phyloP scores from a whole-genome alignment of 2,329 filamentous ascomycete genomes.

The Aspergillus ochraceoroseus region DNA sequence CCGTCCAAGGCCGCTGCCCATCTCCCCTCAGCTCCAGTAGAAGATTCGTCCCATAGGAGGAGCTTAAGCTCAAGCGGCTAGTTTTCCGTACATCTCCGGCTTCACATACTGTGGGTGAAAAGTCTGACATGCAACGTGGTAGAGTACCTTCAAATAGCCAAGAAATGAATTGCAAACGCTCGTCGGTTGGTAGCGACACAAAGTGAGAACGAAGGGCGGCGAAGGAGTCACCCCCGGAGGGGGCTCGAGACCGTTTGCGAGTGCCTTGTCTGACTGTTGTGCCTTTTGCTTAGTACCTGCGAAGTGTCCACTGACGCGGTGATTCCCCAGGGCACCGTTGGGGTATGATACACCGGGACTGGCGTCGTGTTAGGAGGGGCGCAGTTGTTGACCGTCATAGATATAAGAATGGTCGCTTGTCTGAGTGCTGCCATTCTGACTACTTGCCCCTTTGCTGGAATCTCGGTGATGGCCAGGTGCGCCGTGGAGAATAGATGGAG shows the following conservation, averaged over 20 bases:
- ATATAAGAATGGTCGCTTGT: slow-evolving; percentile 11
- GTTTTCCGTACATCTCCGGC: background rate
- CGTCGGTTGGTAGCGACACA: slow-evolving; percentile 7
- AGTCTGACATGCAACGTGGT: slow-evolving; percentile 1
- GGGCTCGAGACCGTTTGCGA: slow-evolving; percentile 7
- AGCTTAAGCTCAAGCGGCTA: slow-evolving; percentile 2
- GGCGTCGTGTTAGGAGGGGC: slow-evolving; percentile 5
- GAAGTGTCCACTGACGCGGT: slow-evolving; percentile 1
- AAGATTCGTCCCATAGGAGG: slow-evolving; percentile 7
- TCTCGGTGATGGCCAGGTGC: slow-evolving; percentile 8
- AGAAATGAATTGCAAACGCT: slow-evolving; percentile 12
- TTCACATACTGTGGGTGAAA: slow-evolving; percentile 1
- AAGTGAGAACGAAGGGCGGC: slow-evolving; percentile 12
- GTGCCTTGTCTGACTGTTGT: slow-evolving; percentile 2
- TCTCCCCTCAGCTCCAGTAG: slow-evolving; percentile 7
- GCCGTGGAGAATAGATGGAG: slow-evolving; percentile 10
- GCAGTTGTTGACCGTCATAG: slow-evolving; percentile 13
- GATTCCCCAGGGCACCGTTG: slow-evolving; percentile 1
- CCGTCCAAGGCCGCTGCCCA: slow-evolving; percentile 4
- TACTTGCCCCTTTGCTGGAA: slow-evolving; percentile 5
- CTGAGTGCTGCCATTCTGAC: slow-evolving; percentile 8
- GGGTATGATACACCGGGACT: slow-evolving; percentile 3
- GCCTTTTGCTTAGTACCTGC: slow-evolving; percentile 12
- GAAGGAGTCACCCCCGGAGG: slow-evolving; percentile 6
- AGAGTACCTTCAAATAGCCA: slow-evolving; percentile 6